Percentiles rank a stretch among this genome's conserved stretches.
These are phyloP conservation scores for Sugiyamaella paludigena DNA, from an alignment of 1,139 yeast species.

Conservation along the genomic window DNA sequence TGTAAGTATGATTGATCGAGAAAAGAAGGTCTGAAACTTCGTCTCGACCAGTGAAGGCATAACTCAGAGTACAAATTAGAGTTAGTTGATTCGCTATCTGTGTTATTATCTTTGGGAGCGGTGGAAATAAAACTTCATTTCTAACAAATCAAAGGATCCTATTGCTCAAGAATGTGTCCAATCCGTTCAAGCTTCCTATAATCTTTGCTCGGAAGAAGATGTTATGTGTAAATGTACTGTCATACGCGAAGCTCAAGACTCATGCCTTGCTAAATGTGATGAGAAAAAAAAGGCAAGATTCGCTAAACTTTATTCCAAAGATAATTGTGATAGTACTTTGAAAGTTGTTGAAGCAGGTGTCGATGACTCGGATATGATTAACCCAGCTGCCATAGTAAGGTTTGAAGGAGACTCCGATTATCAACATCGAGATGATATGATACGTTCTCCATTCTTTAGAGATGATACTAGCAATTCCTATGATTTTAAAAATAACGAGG, in stretches of 20 bases:
- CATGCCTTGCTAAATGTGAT: constrained; percentile 3
- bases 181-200: not conserved
- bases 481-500: constrained; percentile 2
- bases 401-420: constrained; percentile 28
- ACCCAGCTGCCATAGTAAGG: constrained; percentile 14
- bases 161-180: constrained; percentile 1
- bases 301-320: not conserved
- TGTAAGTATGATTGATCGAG: no score
- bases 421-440: constrained; percentile 27
- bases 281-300: not conserved
- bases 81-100: no score
- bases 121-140: no score
- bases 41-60: no score
- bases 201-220: constrained; percentile 5
- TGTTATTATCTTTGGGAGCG: no score
- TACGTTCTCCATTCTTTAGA: constrained; percentile 23
- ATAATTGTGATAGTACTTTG: not conserved
- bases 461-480: constrained; percentile 13
- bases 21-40: no score
- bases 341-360: not conserved
- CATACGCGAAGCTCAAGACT: not conserved
- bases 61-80: no score
- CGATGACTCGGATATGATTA: not conserved
- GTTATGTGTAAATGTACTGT: constrained; percentile 2
- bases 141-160: not conserved